Conservation (phyloP, 495 filamentous ascomycete genomes). For the Penicilliopsis zonata region DNA sequence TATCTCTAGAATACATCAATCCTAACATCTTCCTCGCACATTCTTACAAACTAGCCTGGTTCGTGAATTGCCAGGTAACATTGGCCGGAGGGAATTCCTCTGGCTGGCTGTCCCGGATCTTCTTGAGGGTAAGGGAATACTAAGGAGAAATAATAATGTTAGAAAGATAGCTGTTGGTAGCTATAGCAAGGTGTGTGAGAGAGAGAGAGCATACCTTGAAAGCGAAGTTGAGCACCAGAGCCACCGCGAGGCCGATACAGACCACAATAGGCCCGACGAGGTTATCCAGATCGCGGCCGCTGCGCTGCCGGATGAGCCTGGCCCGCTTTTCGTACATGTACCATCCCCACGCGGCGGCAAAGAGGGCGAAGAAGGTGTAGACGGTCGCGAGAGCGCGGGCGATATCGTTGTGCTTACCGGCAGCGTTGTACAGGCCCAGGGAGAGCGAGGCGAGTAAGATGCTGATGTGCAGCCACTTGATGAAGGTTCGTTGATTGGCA, state of each 20-base stretch:
- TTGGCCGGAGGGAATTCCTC: too few species aligned
- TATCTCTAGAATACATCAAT: too few species aligned
- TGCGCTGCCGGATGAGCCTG: slow-evolving; percentile 67
- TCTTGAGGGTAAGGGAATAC: slow-evolving; percentile 24
- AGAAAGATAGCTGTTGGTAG: neutral
- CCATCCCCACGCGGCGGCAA: slow-evolving; percentile 80
- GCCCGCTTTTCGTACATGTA: slow-evolving; percentile 64
- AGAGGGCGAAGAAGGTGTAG: slow-evolving; percentile 72
- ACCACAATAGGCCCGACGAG: slow-evolving; percentile 72
- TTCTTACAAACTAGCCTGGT: too few species aligned
- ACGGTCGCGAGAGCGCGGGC: slow-evolving; percentile 65
- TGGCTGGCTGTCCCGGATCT: slow-evolving; percentile 9
- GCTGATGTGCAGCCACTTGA: slow-evolving; percentile 94
- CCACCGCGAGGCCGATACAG: slow-evolving; percentile 64
- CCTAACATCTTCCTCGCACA: too few species aligned
- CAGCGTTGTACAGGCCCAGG: slow-evolving; percentile 77
- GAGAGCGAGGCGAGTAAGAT: slow-evolving; percentile 74
- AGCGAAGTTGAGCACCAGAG: slow-evolving; percentile 76
- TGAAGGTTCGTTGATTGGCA: slow-evolving; percentile 91
- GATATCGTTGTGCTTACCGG: slow-evolving; percentile 55
- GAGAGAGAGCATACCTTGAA: slow-evolving; percentile 45
- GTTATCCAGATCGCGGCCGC: slow-evolving; percentile 88
- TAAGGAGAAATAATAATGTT: slow-evolving; percentile 3
- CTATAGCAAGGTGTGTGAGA: neutral
- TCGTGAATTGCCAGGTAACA: too few species aligned